These are phyloP conservation scores for Sporodiniella umbellata DNA, from an alignment of 371 early-diverging fungal species.

Conservation along the genomic window DNA sequence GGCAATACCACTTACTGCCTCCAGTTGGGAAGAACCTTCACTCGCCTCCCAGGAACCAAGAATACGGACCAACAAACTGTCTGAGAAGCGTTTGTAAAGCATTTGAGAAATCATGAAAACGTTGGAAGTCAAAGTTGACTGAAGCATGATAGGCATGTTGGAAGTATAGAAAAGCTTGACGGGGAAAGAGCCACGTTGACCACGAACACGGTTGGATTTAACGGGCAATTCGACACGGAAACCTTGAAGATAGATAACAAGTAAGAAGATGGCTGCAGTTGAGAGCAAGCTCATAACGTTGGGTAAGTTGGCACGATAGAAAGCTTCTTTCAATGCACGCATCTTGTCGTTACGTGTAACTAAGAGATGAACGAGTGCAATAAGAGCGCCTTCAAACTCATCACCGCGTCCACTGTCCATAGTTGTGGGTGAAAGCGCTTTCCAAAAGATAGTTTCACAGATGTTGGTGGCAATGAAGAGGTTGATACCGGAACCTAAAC, in stretches of 20 bases:
- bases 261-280: constrained; percentile 91
- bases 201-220: constrained; percentile 96
- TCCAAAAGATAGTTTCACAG: constrained; percentile 99
- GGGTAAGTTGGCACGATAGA: constrained; percentile 97
- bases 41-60: constrained; percentile 97
- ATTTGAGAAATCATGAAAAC: constrained; percentile 98
- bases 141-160: constrained; percentile 99
- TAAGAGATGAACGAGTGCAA: constrained; percentile 96
- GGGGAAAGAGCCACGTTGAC: constrained; percentile 98
- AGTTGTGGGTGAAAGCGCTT: constrained; percentile 98
- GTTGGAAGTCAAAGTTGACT: constrained; percentile 97
- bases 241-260: constrained; percentile 99
- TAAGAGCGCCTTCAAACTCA: constrained; percentile 99
- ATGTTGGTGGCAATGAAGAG: constrained; percentile 99
- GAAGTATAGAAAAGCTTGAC: constrained; percentile 99
- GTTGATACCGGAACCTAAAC: constrained; percentile 99
- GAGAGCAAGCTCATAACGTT: constrained; percentile 96
- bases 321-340: constrained; percentile 97
- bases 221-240: constrained; percentile 99
- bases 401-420: constrained; percentile 98
- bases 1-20: constrained; percentile 95
- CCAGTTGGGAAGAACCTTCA: constrained; percentile 90
- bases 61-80: constrained; percentile 91
- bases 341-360: constrained; percentile 98
- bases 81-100: constrained; percentile 96